Conservation (phyloP, 805 yeast genomes). For the Candida taoyuanica region DNA sequence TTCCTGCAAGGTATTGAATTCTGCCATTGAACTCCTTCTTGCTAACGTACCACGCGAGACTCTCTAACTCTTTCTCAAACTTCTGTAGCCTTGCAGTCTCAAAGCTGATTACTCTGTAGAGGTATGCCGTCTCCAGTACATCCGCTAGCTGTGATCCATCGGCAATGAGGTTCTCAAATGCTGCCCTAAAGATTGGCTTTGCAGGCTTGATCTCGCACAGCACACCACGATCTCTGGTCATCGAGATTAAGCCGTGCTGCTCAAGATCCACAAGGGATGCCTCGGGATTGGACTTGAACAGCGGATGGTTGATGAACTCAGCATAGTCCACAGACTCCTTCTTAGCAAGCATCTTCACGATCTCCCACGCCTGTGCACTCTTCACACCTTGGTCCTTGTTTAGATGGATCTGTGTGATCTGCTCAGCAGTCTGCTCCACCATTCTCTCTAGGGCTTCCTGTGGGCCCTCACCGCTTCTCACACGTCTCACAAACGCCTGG, state of each 20-base stretch:
- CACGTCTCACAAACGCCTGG: slow-evolving; percentile 83
- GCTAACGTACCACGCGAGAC: slow-evolving; percentile 47
- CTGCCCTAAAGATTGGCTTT: slow-evolving; percentile 77
- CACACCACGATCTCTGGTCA: slow-evolving; percentile 75
- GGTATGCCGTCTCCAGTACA: slow-evolving; percentile 59
- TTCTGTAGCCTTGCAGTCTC: slow-evolving; percentile 60
- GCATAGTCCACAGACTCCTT: slow-evolving; percentile 42
- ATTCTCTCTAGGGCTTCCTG: slow-evolving; percentile 71
- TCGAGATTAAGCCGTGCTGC: slow-evolving; percentile 67
- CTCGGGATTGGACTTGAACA: slow-evolving; percentile 53
- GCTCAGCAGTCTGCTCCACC: slow-evolving; percentile 81
- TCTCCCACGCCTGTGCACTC: slow-evolving; percentile 83
- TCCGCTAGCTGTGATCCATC: slow-evolving; percentile 50
- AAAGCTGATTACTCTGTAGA: slow-evolving; percentile 46
- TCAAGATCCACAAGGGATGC: slow-evolving; percentile 67
- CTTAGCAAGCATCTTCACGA: slow-evolving; percentile 60
- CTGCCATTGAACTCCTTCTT: slow-evolving; percentile 56
- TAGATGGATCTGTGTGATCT: slow-evolving; percentile 74
- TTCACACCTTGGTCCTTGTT: slow-evolving; percentile 52
- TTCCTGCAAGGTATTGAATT: slow-evolving; percentile 58
- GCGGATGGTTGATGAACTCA: slow-evolving; percentile 50
- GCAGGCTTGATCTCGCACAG: slow-evolving; percentile 66
- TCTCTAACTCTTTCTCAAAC: slow-evolving; percentile 68
- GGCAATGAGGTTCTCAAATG: slow-evolving; percentile 60
- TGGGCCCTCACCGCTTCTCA: slow-evolving; percentile 84